These are phyloP conservation scores for Coelastrella sp. DNA, from an alignment of 139 green algal species.

Conservation along the genomic window DNA sequence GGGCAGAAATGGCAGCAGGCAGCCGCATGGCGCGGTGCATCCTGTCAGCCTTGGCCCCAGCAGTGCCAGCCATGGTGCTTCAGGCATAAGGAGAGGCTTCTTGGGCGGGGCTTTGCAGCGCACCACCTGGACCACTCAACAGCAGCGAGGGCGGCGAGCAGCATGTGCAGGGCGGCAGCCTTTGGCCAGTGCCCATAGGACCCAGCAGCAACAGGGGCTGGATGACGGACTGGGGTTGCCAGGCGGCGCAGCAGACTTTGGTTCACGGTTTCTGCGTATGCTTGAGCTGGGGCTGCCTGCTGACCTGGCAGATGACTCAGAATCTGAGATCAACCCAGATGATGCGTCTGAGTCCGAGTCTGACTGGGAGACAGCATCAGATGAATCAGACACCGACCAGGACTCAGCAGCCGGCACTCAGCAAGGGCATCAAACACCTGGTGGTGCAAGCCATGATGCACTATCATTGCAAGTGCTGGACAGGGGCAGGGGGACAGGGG, in stretches of 20 bases:
- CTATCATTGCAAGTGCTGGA: too few relatives aligned
- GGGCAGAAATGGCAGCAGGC: too few relatives aligned
- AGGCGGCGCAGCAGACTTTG: background rate
- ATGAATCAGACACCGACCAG: background rate
- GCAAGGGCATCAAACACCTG: too few relatives aligned
- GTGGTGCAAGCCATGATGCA: too few relatives aligned
- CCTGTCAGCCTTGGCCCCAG: background rate
- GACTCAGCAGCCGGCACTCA: too few relatives aligned
- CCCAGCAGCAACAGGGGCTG: background rate
- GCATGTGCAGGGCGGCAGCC: background rate
- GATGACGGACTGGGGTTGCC: background rate
- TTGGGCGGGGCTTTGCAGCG: background rate
- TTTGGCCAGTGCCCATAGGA: background rate
- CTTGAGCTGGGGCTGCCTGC: too few relatives aligned
- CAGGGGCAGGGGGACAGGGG: too few relatives aligned
- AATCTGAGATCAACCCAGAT: background rate
- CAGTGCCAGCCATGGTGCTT: background rate
- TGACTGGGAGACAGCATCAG: conserved; percentile 26
- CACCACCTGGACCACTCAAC: background rate
- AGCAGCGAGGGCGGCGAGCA: conserved; percentile 23
- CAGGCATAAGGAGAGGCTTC: conserved; percentile 25
- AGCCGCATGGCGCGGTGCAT: too few relatives aligned
- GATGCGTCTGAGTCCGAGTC: background rate
- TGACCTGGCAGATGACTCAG: background rate
- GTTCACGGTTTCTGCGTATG: too few relatives aligned